Base-by-base conservation (phyloP, 108 stramenopile genomes). In the Stephanodiscus triporus region DNA sequence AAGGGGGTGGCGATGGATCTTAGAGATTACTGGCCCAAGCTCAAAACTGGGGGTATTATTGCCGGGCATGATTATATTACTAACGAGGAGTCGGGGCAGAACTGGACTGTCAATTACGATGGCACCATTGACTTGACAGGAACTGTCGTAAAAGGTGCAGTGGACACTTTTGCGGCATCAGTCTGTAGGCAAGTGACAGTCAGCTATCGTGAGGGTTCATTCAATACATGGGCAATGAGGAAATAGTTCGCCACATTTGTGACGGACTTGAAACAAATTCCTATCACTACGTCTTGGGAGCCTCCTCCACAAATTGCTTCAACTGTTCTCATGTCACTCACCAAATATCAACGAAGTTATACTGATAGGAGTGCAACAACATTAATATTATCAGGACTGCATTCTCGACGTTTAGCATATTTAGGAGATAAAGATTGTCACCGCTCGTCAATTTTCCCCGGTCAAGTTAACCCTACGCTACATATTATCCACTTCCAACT, bases 401-500 rank as follows among this genome's bases (percentile, higher is more conserved):
- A n/a, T n/a, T n/a, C n/a, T n/a, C n/a, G n/a, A n/a, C n/a, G n/a
- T n/a, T n/a, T n/a, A n/a, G n/a, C n/a, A n/a, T n/a, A n/a, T n/a
- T n/a, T n/a, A n/a, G n/a, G n/a, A n/a, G n/a, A n/a, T n/a, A n/a
- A n/a, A n/a, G n/a, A n/a, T n/a, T n/a, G n/a, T n/a, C n/a, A n/a
- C n/a, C n/a, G 43, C 14, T 45, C 43, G 0, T 3, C 13, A 45
- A 1, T 26, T 11, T 11, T 54, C 20, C 9, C 23, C 26, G 37
- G 34, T 38, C 37, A 48, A 38, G 19, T 26, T 14, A 19, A 6
- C 63, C 63, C 17, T 1, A 26, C 36, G 43, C 5, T 61, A 67
- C 65, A 86, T 19, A 67, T 88, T 88, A 63, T 90, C 87, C 51
- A 88, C 78, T 56, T 81, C 60, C 54, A 90, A 63, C 29, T 72